Base-by-base conservation (phyloP, 2,329 filamentous ascomycete species). In the Penicillium sp. region DNA sequence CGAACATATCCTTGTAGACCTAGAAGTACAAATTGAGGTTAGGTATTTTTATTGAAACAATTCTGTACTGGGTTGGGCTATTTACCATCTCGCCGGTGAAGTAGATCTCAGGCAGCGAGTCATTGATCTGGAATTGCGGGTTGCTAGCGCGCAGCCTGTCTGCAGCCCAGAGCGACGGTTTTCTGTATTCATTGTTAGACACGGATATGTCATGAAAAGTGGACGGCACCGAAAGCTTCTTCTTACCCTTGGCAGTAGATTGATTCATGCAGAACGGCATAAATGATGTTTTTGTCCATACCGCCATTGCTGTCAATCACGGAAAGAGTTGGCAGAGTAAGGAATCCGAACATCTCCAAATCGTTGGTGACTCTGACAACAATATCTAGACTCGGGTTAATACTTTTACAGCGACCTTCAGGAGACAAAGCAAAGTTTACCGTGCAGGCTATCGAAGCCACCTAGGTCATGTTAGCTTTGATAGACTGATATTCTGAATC, bases 71-170 rank as follows among this genome's bases (percentile, higher is more conserved):
- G 3, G 11, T 8, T 25, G 13, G 6, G 36, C 27, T 31, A 50
- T 61, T 61, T 68, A 82, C 79, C 91, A 96, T 97, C 77, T 97
- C 93, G 58, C 92, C 92, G 0, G 90, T 91, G 76, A 97, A 96
- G 73, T 84, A 89, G 23, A 94, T 78, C 0, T 87, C 87, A 2
- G 76, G 70, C 6, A 78, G 72, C 0, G 71, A 70, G 9, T 59
- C 72, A 2, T 77, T 73, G 19, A 79, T 66, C 51, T 78, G 74
- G 70, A 84, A 86, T 16, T 74, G 75, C 0, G 77, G 70, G 59
- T 75, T 76, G 5, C 65, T 66, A 19, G 65, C 59, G 25, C 69
- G 68, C 41, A 68, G 53, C 51, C 61, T 81, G 73, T 62, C 88
- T 81, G 52, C 92, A 76, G 91, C 87, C 92, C 92, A 96, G 55